phyloP scores from a whole-genome alignment of 495 filamentous ascomycete species.

The Trichoderma erinaceum region DNA sequence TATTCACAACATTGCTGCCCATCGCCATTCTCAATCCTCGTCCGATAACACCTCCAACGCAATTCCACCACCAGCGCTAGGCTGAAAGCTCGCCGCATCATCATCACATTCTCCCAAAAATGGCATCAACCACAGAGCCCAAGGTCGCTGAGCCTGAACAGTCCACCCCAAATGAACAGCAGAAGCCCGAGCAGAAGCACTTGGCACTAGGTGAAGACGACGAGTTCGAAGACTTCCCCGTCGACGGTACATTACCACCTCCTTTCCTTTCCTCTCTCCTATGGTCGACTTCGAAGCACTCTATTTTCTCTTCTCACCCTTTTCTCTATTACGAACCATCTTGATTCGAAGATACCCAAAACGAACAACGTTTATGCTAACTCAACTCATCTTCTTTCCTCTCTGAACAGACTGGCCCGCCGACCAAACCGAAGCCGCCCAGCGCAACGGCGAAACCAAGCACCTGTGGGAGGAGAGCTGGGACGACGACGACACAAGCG shows the following conservation, averaged over 20 bases:
- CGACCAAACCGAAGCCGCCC: constrained; percentile 75
- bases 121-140: constrained; percentile 28
- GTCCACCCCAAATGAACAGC: constrained; percentile 33
- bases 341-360: neutral
- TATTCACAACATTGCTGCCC: neutral
- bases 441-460: constrained; percentile 44
- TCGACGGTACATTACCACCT: constrained; percentile 64
- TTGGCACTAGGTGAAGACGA: constrained; percentile 89
- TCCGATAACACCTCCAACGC: constrained; percentile 7
- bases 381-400: neutral
- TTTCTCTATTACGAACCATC: neutral
- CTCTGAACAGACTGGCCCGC: constrained; percentile 69
- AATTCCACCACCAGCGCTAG: neutral
- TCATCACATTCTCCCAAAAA: constrained; percentile 16
- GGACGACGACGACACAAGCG: constrained; percentile 96
- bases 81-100: neutral
- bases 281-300: neutral
- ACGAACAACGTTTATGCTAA: neutral
- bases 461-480: constrained; percentile 99
- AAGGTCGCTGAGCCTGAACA: constrained; percentile 37
- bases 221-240: constrained; percentile 98
- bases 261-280: neutral
- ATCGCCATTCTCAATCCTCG: constrained; percentile 22
- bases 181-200: constrained; percentile 40
- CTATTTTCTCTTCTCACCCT: neutral